Conservation (phyloP, 495 filamentous ascomycete genomes). For the Zalerion maritima region DNA sequence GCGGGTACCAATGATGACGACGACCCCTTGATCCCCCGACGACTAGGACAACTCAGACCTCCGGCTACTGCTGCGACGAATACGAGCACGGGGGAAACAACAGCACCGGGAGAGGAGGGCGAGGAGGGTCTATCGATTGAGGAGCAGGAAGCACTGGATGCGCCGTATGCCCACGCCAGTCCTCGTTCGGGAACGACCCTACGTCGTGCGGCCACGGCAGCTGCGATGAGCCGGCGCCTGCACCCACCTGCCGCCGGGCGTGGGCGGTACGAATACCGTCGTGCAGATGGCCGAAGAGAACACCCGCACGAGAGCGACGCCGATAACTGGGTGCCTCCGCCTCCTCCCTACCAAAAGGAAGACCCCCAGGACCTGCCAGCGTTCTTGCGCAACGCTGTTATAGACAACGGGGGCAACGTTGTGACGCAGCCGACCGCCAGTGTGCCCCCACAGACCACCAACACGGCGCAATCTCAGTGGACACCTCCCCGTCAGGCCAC, state of each 20-base stretch:
- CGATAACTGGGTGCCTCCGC: slow-evolving; percentile 85
- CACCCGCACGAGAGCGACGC: slow-evolving; percentile 80
- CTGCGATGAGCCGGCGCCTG: slow-evolving; percentile 50
- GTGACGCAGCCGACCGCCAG: not conserved
- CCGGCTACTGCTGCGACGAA: slow-evolving; percentile 6
- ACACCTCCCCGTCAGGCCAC: slow-evolving; percentile 12
- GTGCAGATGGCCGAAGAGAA: slow-evolving; percentile 49
- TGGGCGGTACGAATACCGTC: slow-evolving; percentile 30
- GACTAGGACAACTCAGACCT: slow-evolving; percentile 14
- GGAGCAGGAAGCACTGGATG: slow-evolving; percentile 44
- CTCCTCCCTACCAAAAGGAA: slow-evolving; percentile 71
- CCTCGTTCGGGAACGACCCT: slow-evolving; percentile 65
- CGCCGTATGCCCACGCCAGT: slow-evolving; percentile 63
- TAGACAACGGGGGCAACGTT: too few species aligned
- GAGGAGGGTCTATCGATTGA: slow-evolving; percentile 26
- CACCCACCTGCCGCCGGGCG: slow-evolving; percentile 31
- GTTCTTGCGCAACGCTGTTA: slow-evolving; percentile 26
- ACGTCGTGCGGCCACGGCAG: slow-evolving; percentile 64
- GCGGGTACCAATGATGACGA: too few species aligned
- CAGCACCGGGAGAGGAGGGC: slow-evolving; percentile 12
- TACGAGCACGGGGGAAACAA: slow-evolving; percentile 5
- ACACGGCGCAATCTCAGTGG: slow-evolving; percentile 3
- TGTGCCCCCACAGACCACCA: not conserved
- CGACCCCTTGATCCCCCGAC: slow-evolving; percentile 28
- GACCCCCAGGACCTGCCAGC: slow-evolving; percentile 40